Conservation (phyloP, 345 rosid species). For the Corchorus olitorius region DNA sequence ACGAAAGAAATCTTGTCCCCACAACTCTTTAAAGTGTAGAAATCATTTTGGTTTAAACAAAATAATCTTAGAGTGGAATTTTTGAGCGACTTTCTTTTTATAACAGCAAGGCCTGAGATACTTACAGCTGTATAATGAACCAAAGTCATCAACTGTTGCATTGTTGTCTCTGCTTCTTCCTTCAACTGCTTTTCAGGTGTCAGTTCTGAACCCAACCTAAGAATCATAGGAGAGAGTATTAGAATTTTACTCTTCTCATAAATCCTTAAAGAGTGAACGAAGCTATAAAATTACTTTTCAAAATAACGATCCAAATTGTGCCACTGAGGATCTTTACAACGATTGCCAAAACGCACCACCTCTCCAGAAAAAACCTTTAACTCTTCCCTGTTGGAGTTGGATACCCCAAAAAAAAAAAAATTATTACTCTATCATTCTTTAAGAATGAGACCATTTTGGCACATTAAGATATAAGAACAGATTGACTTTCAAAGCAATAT, state of each 20-base stretch:
- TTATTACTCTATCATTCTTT: neutral
- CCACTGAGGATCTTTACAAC: constrained; percentile 99
- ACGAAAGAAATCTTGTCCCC: neutral
- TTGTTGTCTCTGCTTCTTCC: constrained; percentile 72
- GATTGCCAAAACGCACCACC: constrained; percentile 97
- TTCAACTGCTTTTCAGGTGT: constrained; percentile 69
- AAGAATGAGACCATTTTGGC: neutral
- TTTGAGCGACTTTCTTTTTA: constrained; percentile 8
- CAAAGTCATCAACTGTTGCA: constrained; percentile 72
- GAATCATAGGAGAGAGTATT: constrained; percentile 28
- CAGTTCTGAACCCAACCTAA: constrained; percentile 83
- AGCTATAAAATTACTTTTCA: constrained; percentile 62
- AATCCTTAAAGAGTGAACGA: constrained; percentile 27
- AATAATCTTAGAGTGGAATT: constrained; percentile 14
- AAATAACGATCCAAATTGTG: constrained; percentile 93
- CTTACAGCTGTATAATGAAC: constrained; percentile 94
- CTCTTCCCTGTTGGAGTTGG: constrained; percentile 69
- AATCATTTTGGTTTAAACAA: constrained; percentile 7
- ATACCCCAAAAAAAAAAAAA: constrained; percentile 4
- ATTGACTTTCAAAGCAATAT: constrained; percentile 10
- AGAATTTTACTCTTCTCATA: neutral
- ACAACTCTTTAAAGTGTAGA: neutral
- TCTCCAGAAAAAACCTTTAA: constrained; percentile 84
- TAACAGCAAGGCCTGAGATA: constrained; percentile 20
- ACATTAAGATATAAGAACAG: constrained; percentile 12